phyloP scores from a whole-genome alignment of 192 early-diverging fungal genomes.

The Physocladia obscura region DNA sequence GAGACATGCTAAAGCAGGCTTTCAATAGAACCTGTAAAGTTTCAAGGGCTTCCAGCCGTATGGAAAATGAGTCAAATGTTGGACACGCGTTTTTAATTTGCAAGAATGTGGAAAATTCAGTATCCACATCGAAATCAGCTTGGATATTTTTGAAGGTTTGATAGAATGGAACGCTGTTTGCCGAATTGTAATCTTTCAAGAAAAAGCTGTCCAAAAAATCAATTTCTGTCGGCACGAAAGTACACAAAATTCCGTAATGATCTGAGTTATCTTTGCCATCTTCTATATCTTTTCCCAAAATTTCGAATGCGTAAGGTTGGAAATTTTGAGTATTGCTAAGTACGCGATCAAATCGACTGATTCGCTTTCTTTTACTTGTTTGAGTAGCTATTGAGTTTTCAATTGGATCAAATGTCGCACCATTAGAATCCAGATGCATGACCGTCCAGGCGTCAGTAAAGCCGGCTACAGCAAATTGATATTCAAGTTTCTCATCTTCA shows the following conservation, averaged over 20 bases:
- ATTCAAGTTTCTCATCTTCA: background rate
- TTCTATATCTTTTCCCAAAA: background rate
- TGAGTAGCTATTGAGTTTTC: background rate
- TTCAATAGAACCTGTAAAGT: background rate
- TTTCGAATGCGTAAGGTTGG: background rate
- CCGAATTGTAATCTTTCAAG: too few relatives aligned
- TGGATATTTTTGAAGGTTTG: background rate
- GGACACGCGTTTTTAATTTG: background rate
- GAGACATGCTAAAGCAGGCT: background rate
- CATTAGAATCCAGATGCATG: background rate
- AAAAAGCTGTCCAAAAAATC: too few relatives aligned
- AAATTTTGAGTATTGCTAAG: background rate
- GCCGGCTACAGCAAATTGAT: background rate
- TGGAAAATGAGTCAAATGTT: background rate
- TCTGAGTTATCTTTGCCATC: constrained; percentile 3
- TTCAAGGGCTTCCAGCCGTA: background rate
- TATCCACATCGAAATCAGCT: background rate
- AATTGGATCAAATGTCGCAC: background rate
- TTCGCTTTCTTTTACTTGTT: background rate
- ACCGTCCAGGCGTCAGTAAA: constrained; percentile 2
- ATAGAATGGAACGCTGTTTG: too few relatives aligned
- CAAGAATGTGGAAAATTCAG: background rate
- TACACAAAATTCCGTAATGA: constrained; percentile 13
- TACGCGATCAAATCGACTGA: constrained; percentile 6
- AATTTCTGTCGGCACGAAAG: too few relatives aligned